These are phyloP conservation scores for Xylaria sp. DNA, from an alignment of 2,329 filamentous ascomycete genomes.

Conservation along the genomic window DNA sequence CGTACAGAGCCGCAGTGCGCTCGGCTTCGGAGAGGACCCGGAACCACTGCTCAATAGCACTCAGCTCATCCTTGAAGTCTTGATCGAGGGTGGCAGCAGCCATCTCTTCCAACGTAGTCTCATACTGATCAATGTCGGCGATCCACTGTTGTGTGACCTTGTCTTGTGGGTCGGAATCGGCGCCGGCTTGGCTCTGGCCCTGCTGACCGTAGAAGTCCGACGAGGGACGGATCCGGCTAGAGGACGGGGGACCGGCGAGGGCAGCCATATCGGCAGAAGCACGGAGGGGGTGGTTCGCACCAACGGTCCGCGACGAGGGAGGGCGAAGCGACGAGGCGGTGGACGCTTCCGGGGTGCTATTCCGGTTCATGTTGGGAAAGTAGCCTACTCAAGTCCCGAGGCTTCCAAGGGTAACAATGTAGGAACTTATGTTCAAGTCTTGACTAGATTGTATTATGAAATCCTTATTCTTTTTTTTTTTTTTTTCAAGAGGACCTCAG, in stretches of 20 bases:
- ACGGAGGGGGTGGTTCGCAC: conserved; percentile 81
- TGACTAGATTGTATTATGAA: background rate
- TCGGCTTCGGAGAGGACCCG: conserved; percentile 95
- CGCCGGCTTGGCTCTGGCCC: conserved; percentile 65
- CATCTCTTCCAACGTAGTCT: conserved; percentile 99
- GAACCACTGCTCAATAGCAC: conserved; percentile 99
- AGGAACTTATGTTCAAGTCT: background rate
- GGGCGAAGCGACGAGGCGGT: conserved; percentile 82
- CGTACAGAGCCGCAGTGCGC: conserved; percentile 91
- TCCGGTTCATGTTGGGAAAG: conserved; percentile 66
- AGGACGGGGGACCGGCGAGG: conserved; percentile 67
- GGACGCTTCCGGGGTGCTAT: conserved; percentile 93
- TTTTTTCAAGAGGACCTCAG: background rate
- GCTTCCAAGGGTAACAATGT: background rate
- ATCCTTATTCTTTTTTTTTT: background rate
- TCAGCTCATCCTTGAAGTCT: conserved; percentile 99
- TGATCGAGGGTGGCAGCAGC: conserved; percentile 97
- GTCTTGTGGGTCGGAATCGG: conserved; percentile 82
- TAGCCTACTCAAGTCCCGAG: conserved; percentile 10
- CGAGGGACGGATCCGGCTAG: conserved; percentile 85
- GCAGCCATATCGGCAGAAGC: conserved; percentile 95
- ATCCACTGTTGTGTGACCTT: conserved; percentile 98
- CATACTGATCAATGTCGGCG: conserved; percentile 97
- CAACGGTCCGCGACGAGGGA: conserved; percentile 76
- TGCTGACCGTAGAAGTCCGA: conserved; percentile 92